phyloP scores from a whole-genome alignment of 805 yeast genomes.

The Candida easanensis region DNA sequence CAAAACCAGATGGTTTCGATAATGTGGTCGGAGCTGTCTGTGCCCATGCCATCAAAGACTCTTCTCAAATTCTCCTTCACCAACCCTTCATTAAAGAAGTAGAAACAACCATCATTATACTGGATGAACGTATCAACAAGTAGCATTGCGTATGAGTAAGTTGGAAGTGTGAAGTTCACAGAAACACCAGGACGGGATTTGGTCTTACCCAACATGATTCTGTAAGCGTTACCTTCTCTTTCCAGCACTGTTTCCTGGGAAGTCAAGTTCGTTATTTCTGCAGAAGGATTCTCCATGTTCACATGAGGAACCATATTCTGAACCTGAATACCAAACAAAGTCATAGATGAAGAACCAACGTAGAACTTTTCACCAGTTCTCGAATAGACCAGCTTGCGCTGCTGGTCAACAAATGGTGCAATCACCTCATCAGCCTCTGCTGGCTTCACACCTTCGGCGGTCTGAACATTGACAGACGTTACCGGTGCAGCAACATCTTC shows the following conservation, averaged over 20 bases:
- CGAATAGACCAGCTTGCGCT: slow-evolving; percentile 69
- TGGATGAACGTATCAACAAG: slow-evolving; percentile 74
- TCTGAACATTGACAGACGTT: background rate
- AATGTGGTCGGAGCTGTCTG: slow-evolving; percentile 46
- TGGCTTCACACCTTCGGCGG: background rate
- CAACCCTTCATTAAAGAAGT: slow-evolving; percentile 79
- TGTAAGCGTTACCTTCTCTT: slow-evolving; percentile 74
- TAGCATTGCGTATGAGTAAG: slow-evolving; percentile 72
- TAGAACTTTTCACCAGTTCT: slow-evolving; percentile 74
- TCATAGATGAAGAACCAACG: slow-evolving; percentile 83
- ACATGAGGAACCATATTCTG: slow-evolving; percentile 50
- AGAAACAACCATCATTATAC: slow-evolving; percentile 81
- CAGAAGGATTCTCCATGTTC: slow-evolving; percentile 21
- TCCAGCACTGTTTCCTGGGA: slow-evolving; percentile 57
- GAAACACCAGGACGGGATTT: slow-evolving; percentile 66
- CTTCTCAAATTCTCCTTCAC: slow-evolving; percentile 65
- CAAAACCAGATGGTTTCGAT: slow-evolving; percentile 81
- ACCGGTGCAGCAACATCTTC: slow-evolving; percentile 1
- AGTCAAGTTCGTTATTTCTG: slow-evolving; percentile 19
- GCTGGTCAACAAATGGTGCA: slow-evolving; percentile 67
- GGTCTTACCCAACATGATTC: slow-evolving; percentile 64
- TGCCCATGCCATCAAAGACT: slow-evolving; percentile 47
- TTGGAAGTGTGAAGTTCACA: slow-evolving; percentile 70
- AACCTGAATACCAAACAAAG: slow-evolving; percentile 73
- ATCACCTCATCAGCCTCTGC: slow-evolving; percentile 40